Evolutionary conservation across 768 basidiomycete genomes (phyloP).

Genomic region (Mycena venus): DNA sequence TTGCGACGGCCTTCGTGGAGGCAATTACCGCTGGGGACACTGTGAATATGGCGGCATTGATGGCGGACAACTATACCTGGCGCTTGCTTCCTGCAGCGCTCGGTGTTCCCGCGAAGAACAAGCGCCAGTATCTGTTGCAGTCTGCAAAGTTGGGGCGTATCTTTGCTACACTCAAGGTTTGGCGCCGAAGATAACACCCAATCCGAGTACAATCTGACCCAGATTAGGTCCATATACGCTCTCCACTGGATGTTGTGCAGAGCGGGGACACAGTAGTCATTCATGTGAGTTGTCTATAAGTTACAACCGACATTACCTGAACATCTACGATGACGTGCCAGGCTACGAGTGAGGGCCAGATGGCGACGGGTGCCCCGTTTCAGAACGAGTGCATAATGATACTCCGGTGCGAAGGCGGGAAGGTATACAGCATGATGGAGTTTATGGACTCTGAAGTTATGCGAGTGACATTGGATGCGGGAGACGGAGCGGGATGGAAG

Average conservation of each 20-base stretch:
- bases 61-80: constrained; percentile 7
- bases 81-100: background rate
- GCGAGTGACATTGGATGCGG: background rate
- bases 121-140: constrained; percentile 2
- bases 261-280: background rate
- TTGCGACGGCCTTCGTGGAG: background rate
- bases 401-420: constrained; percentile 4
- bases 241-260: background rate
- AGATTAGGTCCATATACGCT: background rate
- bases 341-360: background rate
- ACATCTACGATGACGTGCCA: background rate
- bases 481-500: background rate
- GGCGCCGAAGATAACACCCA: too few relatives aligned
- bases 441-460: background rate
- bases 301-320: too few relatives aligned
- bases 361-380: background rate
- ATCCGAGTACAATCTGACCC: background rate
- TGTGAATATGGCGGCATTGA: background rate
- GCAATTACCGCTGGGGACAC: background rate
- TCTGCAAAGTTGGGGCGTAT: background rate
- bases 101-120: background rate
- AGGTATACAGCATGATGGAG: constrained; percentile 3
- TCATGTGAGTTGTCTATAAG: background rate
- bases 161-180: background rate
- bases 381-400: background rate